phyloP scores from a whole-genome alignment of 2,329 filamentous ascomycete genomes.

The Sarocladium kiliense region DNA sequence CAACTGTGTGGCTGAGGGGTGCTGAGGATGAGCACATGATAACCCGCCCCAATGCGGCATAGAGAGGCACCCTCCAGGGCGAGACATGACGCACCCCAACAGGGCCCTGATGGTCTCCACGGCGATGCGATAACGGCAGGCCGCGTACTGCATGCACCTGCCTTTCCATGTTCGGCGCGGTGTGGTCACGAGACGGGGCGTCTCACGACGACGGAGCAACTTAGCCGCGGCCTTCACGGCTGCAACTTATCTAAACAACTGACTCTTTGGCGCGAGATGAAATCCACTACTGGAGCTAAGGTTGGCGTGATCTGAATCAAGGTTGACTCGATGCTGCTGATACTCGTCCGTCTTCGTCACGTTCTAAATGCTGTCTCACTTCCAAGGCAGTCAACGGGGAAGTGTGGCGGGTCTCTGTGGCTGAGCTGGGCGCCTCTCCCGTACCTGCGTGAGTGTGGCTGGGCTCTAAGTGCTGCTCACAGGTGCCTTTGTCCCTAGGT shows the following conservation, averaged over 20 bases:
- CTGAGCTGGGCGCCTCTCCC: neutral
- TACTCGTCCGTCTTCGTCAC: neutral
- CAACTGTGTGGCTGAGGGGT: neutral
- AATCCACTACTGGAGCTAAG: neutral
- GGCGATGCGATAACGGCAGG: conserved; percentile 12
- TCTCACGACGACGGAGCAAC: neutral
- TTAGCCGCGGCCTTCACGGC: neutral
- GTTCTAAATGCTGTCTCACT: neutral
- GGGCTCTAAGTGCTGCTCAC: too few relatives aligned
- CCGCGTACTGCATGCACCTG: conserved; percentile 5
- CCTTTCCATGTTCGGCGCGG: neutral
- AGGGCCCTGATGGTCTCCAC: conserved; percentile 10
- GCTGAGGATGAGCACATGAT: neutral
- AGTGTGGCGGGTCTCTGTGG: neutral
- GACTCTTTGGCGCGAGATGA: too few relatives aligned
- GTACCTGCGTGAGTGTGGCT: neutral
- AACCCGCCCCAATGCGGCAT: conserved; percentile 4
- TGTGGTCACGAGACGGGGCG: neutral
- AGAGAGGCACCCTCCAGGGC: conserved; percentile 5
- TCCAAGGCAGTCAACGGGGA: neutral
- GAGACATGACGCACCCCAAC: conserved; percentile 6
- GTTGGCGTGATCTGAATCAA: neutral
- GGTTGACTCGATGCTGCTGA: neutral
- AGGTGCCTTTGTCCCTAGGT: neutral
- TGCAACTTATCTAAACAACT: too few relatives aligned